These are phyloP conservation scores for Dendrothele bispora DNA, from an alignment of 768 basidiomycete genomes.

Conservation along the genomic window DNA sequence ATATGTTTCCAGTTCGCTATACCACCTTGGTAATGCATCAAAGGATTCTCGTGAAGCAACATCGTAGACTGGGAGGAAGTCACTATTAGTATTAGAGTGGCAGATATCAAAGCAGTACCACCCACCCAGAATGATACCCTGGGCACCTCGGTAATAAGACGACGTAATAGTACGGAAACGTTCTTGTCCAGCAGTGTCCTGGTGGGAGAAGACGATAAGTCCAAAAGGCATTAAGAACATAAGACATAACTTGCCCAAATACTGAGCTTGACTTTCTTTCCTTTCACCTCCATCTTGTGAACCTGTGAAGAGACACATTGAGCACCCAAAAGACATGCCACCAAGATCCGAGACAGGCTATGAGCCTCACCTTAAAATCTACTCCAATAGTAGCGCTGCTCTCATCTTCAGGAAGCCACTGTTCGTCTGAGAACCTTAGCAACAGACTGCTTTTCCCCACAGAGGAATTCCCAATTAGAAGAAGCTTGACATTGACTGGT, in stretches of 20 bases:
- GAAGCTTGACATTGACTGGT: constrained; percentile 76
- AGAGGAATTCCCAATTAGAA: constrained; percentile 84
- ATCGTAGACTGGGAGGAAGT: constrained; percentile 75
- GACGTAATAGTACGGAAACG: constrained; percentile 94
- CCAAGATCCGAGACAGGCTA: neutral
- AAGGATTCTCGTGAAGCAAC: constrained; percentile 91
- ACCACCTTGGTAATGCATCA: constrained; percentile 93
- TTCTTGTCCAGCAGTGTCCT: constrained; percentile 98
- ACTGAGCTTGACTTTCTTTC: constrained; percentile 86
- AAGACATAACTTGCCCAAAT: constrained; percentile 79
- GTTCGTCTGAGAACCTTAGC: constrained; percentile 94
- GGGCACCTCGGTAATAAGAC: constrained; percentile 90
- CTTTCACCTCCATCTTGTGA: constrained; percentile 84
- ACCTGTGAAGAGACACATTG: constrained; percentile 48
- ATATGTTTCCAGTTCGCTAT: constrained; percentile 90
- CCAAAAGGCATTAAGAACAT: neutral
- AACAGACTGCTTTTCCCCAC: constrained; percentile 93
- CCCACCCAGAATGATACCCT: constrained; percentile 76
- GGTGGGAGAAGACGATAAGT: constrained; percentile 1
- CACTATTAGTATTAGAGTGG: neutral
- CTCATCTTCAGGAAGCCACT: constrained; percentile 92
- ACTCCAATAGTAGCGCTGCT: constrained; percentile 84
- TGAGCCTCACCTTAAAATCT: constrained; percentile 70
- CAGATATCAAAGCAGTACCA: neutral
- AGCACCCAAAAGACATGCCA: neutral